Evolutionary conservation across 768 basidiomycete species (phyloP).

Genomic region (Chalciporus pseudorubinellus): DNA sequence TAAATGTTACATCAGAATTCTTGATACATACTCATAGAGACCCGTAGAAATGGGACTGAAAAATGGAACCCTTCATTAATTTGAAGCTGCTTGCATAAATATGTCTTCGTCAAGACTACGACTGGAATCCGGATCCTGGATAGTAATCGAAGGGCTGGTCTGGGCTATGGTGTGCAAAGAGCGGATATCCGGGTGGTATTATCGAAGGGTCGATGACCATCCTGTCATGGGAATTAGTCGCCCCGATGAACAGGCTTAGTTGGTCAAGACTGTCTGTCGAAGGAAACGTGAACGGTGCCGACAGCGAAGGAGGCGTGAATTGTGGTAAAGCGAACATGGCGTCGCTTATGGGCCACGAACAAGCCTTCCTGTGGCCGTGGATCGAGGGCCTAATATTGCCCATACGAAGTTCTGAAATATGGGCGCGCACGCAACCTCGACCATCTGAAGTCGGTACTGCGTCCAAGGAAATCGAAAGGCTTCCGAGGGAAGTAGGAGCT

Average conservation of each 20-base stretch:
- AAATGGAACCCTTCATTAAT: neutral
- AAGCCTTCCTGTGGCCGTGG: conserved; percentile 10
- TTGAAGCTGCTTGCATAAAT: neutral
- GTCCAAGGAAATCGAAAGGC: conserved; percentile 73
- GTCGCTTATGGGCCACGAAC: conserved; percentile 26
- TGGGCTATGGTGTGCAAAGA: conserved; percentile 28
- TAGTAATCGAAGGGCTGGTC: conserved; percentile 32
- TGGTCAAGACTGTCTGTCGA: conserved; percentile 35
- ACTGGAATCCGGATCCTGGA: conserved; percentile 23
- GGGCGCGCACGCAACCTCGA: conserved; percentile 72
- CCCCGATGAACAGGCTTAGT: conserved; percentile 58
- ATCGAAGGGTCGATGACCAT: conserved; percentile 22
- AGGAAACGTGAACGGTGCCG: conserved; percentile 36
- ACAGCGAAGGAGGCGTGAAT: conserved; percentile 34
- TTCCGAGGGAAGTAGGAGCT: conserved; percentile 44
- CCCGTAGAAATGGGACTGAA: conserved; percentile 2
- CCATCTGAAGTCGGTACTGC: conserved; percentile 60
- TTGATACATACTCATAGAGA: conserved; percentile 12
- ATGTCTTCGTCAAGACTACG: neutral
- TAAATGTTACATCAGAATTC: conserved; percentile 14
- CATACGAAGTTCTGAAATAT: conserved; percentile 47
- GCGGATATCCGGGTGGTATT: conserved; percentile 27
- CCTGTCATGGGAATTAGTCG: conserved; percentile 37
- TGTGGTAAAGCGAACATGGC: conserved; percentile 18
- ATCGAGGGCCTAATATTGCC: conserved; percentile 23